Percentiles rank a stretch among this genome's conserved stretches.
Conservation (phyloP, 345 rosid species). For the Sonneratia caseolaris region DNA sequence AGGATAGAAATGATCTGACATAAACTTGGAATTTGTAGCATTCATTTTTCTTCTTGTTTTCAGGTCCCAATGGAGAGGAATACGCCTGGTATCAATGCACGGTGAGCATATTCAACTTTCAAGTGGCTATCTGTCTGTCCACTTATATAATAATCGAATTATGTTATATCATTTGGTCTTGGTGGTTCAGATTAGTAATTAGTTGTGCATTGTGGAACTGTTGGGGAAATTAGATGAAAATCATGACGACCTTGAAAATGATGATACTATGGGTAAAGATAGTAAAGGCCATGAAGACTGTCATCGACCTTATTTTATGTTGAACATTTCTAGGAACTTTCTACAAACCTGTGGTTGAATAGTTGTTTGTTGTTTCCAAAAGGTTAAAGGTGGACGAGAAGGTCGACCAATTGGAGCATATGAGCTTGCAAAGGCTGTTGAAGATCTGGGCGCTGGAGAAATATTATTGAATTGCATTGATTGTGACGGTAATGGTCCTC, state of each 20-base stretch:
- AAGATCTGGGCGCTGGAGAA: conserved; percentile 96
- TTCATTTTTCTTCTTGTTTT: conserved; percentile 8
- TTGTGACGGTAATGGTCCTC: conserved; percentile 60
- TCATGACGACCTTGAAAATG: not conserved
- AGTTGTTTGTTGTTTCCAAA: conserved; percentile 6
- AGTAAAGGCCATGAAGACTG: not conserved
- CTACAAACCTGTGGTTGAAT: not conserved
- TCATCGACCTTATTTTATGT: not conserved
- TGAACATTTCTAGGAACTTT: not conserved
- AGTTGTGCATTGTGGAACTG: not conserved
- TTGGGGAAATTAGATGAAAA: not conserved
- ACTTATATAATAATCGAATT: not conserved
- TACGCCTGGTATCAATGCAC: conserved; percentile 99
- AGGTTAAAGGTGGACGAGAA: conserved; percentile 97
- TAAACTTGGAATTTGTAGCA: not conserved
- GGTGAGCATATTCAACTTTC: conserved; percentile 28
- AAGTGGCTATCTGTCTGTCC: not conserved
- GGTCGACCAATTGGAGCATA: conserved; percentile 94
- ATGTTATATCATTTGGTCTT: not conserved
- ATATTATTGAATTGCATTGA: conserved; percentile 90
- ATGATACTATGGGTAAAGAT: not conserved
- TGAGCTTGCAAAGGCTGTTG: conserved; percentile 95
- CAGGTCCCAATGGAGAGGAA: conserved; percentile 92
- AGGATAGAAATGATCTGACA: not conserved
- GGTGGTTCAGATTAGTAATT: not conserved